Conservation (phyloP, 2,329 filamentous ascomycete species). For the Alternaria burnsii region DNA sequence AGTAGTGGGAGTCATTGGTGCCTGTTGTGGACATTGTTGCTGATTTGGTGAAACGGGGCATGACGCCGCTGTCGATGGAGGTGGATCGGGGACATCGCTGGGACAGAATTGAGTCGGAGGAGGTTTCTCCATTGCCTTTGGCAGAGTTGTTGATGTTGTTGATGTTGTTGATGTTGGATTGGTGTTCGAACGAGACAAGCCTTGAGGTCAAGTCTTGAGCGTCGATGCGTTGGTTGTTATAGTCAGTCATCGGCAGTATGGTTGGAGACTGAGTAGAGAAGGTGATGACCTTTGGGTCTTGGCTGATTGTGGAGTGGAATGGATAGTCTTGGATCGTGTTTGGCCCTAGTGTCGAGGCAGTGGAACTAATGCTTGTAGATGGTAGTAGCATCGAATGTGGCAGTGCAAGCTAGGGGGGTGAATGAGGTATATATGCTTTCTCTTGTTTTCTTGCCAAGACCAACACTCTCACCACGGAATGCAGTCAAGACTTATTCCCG, state of each 20-base stretch:
- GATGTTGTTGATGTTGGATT: conserved; percentile 1
- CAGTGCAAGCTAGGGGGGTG: conserved; percentile 15
- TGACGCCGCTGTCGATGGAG: conserved; percentile 36
- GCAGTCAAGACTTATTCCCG: conserved; percentile 23
- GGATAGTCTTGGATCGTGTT: conserved; percentile 1
- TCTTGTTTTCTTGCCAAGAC: conserved; percentile 17
- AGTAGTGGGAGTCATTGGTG: conserved; percentile 22
- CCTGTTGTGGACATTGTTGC: conserved; percentile 37
- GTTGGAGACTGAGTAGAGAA: conserved; percentile 12
- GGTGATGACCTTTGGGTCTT: conserved; percentile 13
- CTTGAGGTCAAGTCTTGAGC: conserved; percentile 37
- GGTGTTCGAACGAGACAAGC: conserved; percentile 26
- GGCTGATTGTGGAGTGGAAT: conserved; percentile 3
- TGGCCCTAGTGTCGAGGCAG: conserved; percentile 3
- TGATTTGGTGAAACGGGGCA: conserved; percentile 36
- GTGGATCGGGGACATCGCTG: conserved; percentile 36
- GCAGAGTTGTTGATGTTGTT: conserved; percentile 1
- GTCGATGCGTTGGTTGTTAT: conserved; percentile 31
- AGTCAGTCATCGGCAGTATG: conserved; percentile 43
- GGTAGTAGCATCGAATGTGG: conserved; percentile 5
- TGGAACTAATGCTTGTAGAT: conserved; percentile 4
- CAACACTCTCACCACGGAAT: conserved; percentile 3
- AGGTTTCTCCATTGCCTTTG: conserved; percentile 23
- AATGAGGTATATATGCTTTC: conserved; percentile 21
- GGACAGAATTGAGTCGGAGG: conserved; percentile 27